A percentile compares a stretch with the other conserved stretches of the same genome.
These are phyloP conservation scores for Chlorella sp. DNA, from an alignment of 139 green algal genomes.

Conservation along the genomic window DNA sequence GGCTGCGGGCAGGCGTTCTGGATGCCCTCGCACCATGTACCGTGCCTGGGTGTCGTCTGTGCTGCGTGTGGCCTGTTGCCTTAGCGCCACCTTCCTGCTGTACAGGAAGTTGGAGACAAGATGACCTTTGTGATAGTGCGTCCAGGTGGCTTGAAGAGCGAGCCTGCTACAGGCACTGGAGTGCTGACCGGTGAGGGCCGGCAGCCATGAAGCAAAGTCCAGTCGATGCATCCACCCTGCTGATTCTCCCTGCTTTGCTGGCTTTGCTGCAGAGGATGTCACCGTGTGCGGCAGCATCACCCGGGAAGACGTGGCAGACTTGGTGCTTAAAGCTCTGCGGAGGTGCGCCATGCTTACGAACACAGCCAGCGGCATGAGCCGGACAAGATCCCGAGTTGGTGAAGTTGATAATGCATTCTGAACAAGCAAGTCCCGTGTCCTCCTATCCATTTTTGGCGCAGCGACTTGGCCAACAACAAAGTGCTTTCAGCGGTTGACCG, in stretches of 20 bases:
- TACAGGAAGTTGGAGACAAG: slow-evolving; percentile 23
- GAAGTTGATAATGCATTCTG: no score
- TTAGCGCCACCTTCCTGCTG: not conserved
- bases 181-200: slow-evolving; percentile 80
- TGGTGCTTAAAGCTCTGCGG: slow-evolving; percentile 80
- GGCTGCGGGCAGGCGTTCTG: no score
- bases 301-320: slow-evolving; percentile 87
- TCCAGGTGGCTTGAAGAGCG: slow-evolving; percentile 92
- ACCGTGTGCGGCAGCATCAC: slow-evolving; percentile 85
- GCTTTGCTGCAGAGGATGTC: slow-evolving; percentile 60
- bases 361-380: no score
- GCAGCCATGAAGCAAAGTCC: no score
- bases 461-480: slow-evolving; percentile 80
- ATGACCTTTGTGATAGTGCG: slow-evolving; percentile 94
- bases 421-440: no score
- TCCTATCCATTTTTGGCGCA: slow-evolving; percentile 18
- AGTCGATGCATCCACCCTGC: no score
- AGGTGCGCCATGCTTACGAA: no score
- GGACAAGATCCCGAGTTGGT: no score
- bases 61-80: not conserved
- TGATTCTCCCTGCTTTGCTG: not conserved
- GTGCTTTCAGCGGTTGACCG: slow-evolving; percentile 75
- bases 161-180: slow-evolving; percentile 80
- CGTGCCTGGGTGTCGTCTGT: no score
- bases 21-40: no score